phyloP scores from a whole-genome alignment of 306 rosid species.

The Coriaria nepalensis region DNA sequence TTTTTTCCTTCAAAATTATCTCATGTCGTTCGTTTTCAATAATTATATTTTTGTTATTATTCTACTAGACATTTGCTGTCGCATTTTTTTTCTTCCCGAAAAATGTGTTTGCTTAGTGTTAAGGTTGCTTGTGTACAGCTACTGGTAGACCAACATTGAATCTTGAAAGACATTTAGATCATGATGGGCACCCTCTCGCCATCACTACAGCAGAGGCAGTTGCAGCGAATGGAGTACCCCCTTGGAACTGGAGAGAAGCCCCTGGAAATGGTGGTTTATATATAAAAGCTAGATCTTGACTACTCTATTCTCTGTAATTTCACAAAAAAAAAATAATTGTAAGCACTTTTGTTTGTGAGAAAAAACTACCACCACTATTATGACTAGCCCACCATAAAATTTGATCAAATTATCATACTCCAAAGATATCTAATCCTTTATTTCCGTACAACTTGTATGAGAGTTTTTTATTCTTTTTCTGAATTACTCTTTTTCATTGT shows the following conservation, averaged over 20 bases:
- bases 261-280: conserved; percentile 60
- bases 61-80: too few relatives aligned
- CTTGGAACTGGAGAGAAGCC: conserved; percentile 99
- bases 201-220: conserved; percentile 82
- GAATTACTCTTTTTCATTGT: conserved; percentile 1
- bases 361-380: too few relatives aligned
- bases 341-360: neutral
- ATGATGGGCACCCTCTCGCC: conserved; percentile 92
- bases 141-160: conserved; percentile 83
- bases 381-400: too few relatives aligned
- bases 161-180: conserved; percentile 88
- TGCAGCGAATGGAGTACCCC: conserved; percentile 72
- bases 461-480: neutral
- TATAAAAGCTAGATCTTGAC: too few relatives aligned
- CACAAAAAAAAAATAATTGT: neutral
- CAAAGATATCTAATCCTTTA: too few relatives aligned
- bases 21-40: neutral
- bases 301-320: too few relatives aligned
- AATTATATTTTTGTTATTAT: too few relatives aligned
- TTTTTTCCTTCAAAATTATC: too few relatives aligned
- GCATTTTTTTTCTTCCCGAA: neutral
- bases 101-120: conserved; percentile 4
- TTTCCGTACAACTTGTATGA: too few relatives aligned
- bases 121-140: conserved; percentile 33
- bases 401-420: too few relatives aligned